Evolutionary conservation across 2,329 filamentous ascomycete genomes (phyloP), one percentile per base, ranked within the genome.

Genomic region (Blastomyces percursus): DNA sequence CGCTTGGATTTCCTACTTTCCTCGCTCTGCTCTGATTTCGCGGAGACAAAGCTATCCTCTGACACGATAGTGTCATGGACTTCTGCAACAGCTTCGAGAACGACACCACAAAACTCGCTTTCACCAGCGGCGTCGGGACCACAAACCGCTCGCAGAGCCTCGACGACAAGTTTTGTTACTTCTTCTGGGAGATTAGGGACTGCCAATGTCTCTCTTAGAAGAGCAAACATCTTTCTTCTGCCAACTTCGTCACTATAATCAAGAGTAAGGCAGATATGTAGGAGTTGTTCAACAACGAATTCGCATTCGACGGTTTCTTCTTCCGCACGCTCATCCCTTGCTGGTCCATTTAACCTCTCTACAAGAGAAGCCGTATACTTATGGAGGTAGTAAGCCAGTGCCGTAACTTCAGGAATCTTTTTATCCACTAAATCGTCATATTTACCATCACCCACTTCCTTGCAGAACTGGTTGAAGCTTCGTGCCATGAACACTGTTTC

Each of bases 241-340:
- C 94, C 94, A 66, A 96, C 90, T 75, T 97, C 94, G 71, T 99
- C 94, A n/a, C 90, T 92, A 75, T 97, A 99, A 75, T 99, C 94
- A 59, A 97, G 83, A 1, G 90, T 95, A 64, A 92, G 82, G 5
- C 91, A 89, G 71, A 99, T 96, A 69, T 96, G 89, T 44, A 99
- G 85, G 63, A 99, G 81, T 72, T 99, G 95, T 73, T 97, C 92
- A 48, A 96, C 89, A 65, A 96, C 89, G 69, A 99, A 99, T 74
- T 97, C 93, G 69, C 92, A 87, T 72, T 96, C 91, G 7, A 91
- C 87, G 0, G 88, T 88, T 67, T 95, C 89, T 69, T 95, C 90
- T 64, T 92, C 89, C 3, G 80, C 82, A 6, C 90, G 89, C 27
- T 84, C 83, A 80, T 86, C 69, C 79, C 82, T 69, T 19, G 74